phyloP scores from a whole-genome alignment of 371 early-diverging fungal genomes.

The Apophysomyces variabilis region DNA sequence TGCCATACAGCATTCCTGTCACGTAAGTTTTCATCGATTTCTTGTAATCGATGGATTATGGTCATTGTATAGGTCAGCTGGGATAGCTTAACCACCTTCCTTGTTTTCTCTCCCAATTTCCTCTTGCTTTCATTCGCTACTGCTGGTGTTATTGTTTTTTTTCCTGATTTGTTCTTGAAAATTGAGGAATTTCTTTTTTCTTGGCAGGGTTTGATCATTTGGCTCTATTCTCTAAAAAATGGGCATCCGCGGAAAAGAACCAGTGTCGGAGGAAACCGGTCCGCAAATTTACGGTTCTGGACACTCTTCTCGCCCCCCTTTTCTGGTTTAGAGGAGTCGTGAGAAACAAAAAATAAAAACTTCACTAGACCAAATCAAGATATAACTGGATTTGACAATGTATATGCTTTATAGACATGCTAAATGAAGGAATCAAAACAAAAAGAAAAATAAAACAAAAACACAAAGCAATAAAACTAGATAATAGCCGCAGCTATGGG shows the following conservation, averaged over 20 bases:
- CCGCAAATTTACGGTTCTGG: conserved; percentile 8
- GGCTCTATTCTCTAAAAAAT: not conserved
- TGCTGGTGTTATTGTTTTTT: too few species aligned
- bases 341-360: conserved; percentile 6
- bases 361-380: conserved; percentile 5
- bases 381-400: conserved; percentile 2
- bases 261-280: conserved; percentile 5
- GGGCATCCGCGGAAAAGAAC: conserved; percentile 2
- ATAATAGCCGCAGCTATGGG: conserved; percentile 6
- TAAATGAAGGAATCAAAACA: not conserved
- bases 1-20: too few species aligned
- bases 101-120: too few species aligned
- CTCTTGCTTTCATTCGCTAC: too few species aligned
- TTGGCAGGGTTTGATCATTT: not conserved
- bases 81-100: too few species aligned
- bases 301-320: not conserved
- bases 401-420: conserved; percentile 9
- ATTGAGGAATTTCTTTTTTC: conserved; percentile 3
- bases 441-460: conserved; percentile 4
- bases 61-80: too few species aligned
- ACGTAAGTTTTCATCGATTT: too few species aligned
- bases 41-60: too few species aligned
- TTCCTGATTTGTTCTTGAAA: too few species aligned
- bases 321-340: conserved; percentile 11
- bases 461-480: not conserved